A percentile compares a stretch with the other conserved stretches of the same genome.
These are phyloP conservation scores for Metroxylon sagu DNA, from an alignment of 176 grass and related monocot genomes.

Conservation along the genomic window DNA sequence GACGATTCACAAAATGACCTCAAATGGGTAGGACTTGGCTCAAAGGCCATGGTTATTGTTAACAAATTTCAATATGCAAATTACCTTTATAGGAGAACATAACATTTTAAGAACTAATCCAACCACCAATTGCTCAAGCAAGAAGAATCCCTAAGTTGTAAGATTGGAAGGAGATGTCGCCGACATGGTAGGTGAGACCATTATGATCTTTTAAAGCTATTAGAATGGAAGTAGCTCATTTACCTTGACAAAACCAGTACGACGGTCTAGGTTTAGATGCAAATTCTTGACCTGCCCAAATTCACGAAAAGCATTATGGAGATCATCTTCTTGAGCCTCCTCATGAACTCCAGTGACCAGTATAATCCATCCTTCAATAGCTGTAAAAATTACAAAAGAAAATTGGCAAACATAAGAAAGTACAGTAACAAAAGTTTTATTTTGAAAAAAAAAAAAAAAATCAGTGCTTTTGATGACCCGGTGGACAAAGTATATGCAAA, in stretches of 20 bases:
- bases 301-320: conserved; percentile 42
- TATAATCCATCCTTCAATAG: conserved; percentile 56
- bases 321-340: conserved; percentile 37
- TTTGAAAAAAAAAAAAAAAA: too few relatives aligned
- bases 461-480: too few relatives aligned
- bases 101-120: too few relatives aligned
- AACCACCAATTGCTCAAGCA: too few relatives aligned
- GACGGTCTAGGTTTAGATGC: conserved; percentile 48
- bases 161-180: not conserved
- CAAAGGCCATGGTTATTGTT: too few relatives aligned
- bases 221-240: conserved; percentile 20
- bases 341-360: conserved; percentile 47
- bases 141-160: too few relatives aligned
- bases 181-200: not conserved
- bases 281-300: conserved; percentile 44
- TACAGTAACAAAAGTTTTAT: too few relatives aligned
- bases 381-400: conserved; percentile 9
- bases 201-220: not conserved
- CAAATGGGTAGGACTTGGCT: too few relatives aligned
- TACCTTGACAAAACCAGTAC: conserved; percentile 51
- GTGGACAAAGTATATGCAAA: too few relatives aligned
- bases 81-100: too few relatives aligned
- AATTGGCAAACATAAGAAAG: conserved; percentile 9
- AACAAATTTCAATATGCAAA: too few relatives aligned
- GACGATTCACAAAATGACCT: too few relatives aligned